Evolutionary conservation across 768 basidiomycete species (phyloP).

Genomic region (Podaxis sp.): DNA sequence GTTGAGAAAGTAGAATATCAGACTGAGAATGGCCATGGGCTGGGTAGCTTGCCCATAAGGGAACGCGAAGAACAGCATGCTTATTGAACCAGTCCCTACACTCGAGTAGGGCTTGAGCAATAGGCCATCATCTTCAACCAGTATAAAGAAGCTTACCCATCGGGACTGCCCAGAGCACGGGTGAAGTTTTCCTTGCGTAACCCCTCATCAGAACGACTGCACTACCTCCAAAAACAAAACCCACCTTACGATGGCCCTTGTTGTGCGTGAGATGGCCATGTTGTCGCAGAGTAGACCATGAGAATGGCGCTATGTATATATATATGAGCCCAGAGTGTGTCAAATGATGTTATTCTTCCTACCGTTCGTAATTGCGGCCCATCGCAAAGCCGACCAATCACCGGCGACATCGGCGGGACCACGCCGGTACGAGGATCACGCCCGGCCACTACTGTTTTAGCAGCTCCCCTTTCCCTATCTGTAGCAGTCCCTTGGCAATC

Average conservation of each 20-base stretch:
- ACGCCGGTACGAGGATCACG: too few species aligned
- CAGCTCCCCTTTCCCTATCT: background rate
- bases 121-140: background rate
- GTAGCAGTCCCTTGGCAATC: background rate
- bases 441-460: background rate
- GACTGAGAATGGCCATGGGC: slow-evolving; percentile 35
- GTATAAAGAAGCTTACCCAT: slow-evolving; percentile 34
- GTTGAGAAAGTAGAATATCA: slow-evolving; percentile 60
- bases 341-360: too few species aligned
- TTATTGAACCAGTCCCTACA: slow-evolving; percentile 47
- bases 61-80: slow-evolving; percentile 53
- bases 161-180: slow-evolving; percentile 41
- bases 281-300: background rate
- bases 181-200: slow-evolving; percentile 34
- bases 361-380: too few species aligned
- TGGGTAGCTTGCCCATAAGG: slow-evolving; percentile 48
- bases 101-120: background rate
- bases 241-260: slow-evolving; percentile 13
- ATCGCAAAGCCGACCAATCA: too few species aligned
- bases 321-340: background rate
- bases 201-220: background rate
- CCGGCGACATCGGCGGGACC: too few species aligned
- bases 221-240: background rate
- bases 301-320: background rate
- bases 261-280: background rate